These are phyloP conservation scores for Phytophthora citrophthora DNA, from an alignment of 352 stramenopile species.

Conservation along the genomic window DNA sequence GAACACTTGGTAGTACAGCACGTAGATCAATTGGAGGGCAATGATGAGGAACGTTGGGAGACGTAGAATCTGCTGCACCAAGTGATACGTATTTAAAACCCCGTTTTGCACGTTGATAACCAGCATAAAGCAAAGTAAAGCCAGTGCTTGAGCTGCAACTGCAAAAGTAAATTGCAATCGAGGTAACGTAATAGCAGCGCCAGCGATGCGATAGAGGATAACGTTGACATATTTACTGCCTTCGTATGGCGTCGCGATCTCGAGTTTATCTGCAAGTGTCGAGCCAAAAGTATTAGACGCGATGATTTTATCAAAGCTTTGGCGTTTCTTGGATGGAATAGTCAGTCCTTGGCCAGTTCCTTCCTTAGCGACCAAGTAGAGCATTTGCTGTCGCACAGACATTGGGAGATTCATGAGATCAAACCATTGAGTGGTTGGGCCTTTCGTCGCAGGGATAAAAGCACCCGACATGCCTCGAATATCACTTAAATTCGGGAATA, in stretches of 20 bases:
- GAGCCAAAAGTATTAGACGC: constrained; percentile 35
- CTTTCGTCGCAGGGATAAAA: constrained; percentile 17
- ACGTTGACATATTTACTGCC: constrained; percentile 34
- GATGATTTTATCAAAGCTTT: constrained; percentile 46
- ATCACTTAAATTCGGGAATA: constrained; percentile 18
- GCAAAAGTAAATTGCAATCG: constrained; percentile 47
- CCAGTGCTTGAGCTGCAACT: constrained; percentile 41
- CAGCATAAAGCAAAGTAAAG: constrained; percentile 40
- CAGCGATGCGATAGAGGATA: constrained; percentile 38
- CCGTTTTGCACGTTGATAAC: constrained; percentile 33
- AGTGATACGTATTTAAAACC: constrained; percentile 32
- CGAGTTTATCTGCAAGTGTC: constrained; percentile 39
- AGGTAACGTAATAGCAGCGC: constrained; percentile 29
- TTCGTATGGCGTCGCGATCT: constrained; percentile 29
- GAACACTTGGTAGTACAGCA: constrained; percentile 54
- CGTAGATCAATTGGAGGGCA: constrained; percentile 42
- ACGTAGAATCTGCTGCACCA: constrained; percentile 41
- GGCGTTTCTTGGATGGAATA: constrained; percentile 35
- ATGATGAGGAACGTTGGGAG: constrained; percentile 49
- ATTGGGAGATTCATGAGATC: constrained; percentile 38
- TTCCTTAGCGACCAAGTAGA: constrained; percentile 36
- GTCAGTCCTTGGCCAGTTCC: constrained; percentile 34
- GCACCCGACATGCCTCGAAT: constrained; percentile 23
- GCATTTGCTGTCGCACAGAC: constrained; percentile 35
- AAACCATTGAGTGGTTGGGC: constrained; percentile 35